Evolutionary conservation across 495 filamentous ascomycete species (phyloP).

Genomic region (Durotheca rogersii): DNA sequence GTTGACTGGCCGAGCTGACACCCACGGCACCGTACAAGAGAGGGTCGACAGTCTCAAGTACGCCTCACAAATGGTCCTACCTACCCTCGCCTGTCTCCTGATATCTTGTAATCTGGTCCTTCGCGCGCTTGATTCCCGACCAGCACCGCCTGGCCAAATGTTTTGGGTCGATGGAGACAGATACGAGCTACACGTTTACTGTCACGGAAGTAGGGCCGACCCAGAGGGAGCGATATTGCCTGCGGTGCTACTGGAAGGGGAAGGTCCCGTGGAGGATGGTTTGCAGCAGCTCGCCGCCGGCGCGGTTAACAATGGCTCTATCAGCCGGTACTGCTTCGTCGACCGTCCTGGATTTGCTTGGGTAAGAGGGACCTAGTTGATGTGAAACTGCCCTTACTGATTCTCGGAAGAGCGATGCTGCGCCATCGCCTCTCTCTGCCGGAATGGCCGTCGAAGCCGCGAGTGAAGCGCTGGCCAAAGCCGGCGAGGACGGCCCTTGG

Average conservation of each 20-base stretch:
- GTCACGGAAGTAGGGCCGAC: constrained; percentile 65
- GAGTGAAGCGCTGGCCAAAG: constrained; percentile 76
- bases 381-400: neutral
- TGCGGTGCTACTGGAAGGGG: constrained; percentile 81
- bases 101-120: constrained; percentile 78
- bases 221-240: constrained; percentile 51
- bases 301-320: constrained; percentile 69
- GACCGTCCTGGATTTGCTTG: constrained; percentile 88
- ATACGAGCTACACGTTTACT: constrained; percentile 84
- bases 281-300: constrained; percentile 70
- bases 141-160: constrained; percentile 66
- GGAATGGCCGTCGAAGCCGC: constrained; percentile 86
- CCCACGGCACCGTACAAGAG: constrained; percentile 73
- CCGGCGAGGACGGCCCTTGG: constrained; percentile 85
- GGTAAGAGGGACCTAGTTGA: constrained; percentile 44
- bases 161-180: constrained; percentile 78
- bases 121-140: constrained; percentile 69
- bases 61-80: constrained; percentile 64
- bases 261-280: constrained; percentile 71
- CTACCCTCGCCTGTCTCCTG: constrained; percentile 65
- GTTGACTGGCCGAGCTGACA: constrained; percentile 86
- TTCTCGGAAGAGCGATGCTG: constrained; percentile 66
- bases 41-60: constrained; percentile 83
- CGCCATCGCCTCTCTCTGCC: constrained; percentile 87
- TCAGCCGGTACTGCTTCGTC: constrained; percentile 89